A percentile compares a stretch with the other conserved stretches of the same genome.
Evolutionary conservation across 1,139 yeast species (phyloP).

Genomic region (Nematodospora anomalae): DNA sequence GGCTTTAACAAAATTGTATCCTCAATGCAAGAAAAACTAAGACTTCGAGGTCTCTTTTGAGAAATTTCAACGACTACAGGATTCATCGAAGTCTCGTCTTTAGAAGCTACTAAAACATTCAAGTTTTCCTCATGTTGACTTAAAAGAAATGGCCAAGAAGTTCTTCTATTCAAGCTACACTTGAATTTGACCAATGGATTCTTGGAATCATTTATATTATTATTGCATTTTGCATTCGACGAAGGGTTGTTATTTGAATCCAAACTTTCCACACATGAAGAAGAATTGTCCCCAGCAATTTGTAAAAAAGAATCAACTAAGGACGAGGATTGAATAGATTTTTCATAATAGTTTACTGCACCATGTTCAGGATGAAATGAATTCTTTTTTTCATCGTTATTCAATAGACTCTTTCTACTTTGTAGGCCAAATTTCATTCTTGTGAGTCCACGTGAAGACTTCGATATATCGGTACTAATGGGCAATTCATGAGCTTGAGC

Average conservation of each 20-base stretch:
- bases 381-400: conserved; percentile 2
- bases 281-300: conserved; percentile 16
- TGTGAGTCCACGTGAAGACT: conserved; percentile 37
- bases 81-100: conserved; percentile 4
- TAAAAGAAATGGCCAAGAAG: conserved; percentile 41
- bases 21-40: conserved; percentile 49
- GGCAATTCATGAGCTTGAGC: conserved; percentile 23
- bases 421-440: conserved; percentile 40
- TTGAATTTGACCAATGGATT: conserved; percentile 19
- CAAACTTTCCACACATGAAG: conserved; percentile 11
- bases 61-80: conserved; percentile 4
- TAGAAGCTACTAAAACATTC: conserved; percentile 25
- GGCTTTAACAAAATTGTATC: conserved; percentile 16
- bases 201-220: conserved; percentile 4
- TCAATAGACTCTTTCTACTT: conserved; percentile 14
- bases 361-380: conserved; percentile 7
- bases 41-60: conserved; percentile 21
- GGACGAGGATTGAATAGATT: conserved; percentile 14
- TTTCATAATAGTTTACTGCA: conserved; percentile 2
- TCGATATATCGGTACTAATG: conserved; percentile 24
- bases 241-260: conserved; percentile 8
- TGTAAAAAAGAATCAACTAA: conserved; percentile 25
- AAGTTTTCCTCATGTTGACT: conserved; percentile 17
- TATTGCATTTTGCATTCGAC: conserved; percentile 3
- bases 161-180: conserved; percentile 38